Evolutionary conservation across 164 flowering plant species (phyloP).

Genomic region (Litsea cubeba): DNA sequence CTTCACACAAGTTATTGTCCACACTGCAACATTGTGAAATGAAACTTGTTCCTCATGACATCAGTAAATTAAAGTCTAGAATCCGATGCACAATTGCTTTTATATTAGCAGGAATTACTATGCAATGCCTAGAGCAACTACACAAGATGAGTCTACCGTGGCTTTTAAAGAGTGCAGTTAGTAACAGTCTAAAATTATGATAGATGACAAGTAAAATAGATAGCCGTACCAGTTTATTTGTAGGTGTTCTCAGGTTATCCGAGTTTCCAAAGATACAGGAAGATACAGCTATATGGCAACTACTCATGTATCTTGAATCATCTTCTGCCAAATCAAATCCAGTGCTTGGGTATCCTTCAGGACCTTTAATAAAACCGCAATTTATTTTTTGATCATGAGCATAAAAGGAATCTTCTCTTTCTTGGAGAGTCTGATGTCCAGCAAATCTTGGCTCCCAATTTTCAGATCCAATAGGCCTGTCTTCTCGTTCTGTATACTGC

Average conservation of each 20-base stretch:
- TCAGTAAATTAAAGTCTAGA: too few relatives aligned
- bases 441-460: conserved; percentile 85
- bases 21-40: too few relatives aligned
- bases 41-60: too few relatives aligned
- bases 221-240: conserved; percentile 55
- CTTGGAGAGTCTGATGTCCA: conserved; percentile 82
- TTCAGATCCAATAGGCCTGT: conserved; percentile 38
- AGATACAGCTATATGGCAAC: conserved; percentile 93
- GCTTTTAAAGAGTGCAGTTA: not conserved
- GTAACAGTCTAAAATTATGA: not conserved
- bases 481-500: conserved; percentile 69
- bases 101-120: too few relatives aligned
- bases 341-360: conserved; percentile 66
- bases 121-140: too few relatives aligned
- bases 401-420: conserved; percentile 74
- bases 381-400: conserved; percentile 81
- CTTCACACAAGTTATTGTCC: too few relatives aligned
- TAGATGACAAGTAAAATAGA: not conserved
- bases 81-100: too few relatives aligned
- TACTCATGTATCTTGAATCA: conserved; percentile 71
- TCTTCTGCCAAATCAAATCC: conserved; percentile 97
- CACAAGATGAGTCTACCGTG: not conserved
- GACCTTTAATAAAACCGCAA: conserved; percentile 90
- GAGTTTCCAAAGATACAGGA: conserved; percentile 99
- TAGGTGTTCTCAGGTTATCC: conserved; percentile 77